Evolutionary conservation across 352 stramenopile genomes (phyloP).

Genomic region (Phytophthora hibernalis): DNA sequence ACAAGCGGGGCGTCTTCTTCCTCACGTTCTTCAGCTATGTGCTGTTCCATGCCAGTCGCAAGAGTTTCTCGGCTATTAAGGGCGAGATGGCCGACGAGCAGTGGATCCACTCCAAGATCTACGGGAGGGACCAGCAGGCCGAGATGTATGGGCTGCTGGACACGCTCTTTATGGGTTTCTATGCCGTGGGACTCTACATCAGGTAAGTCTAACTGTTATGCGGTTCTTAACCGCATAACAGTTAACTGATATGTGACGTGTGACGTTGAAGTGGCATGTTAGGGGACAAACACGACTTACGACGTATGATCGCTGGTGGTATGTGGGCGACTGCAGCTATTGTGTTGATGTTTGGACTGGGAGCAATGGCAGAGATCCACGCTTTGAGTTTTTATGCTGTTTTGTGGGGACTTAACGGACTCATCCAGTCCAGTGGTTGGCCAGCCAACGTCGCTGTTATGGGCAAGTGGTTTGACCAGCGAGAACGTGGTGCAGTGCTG

Average conservation of each 20-base stretch:
- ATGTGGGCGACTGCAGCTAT: constrained; percentile 75
- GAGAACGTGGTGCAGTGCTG: constrained; percentile 88
- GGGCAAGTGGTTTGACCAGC: constrained; percentile 93
- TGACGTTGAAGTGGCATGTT: constrained; percentile 59
- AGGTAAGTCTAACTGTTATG: constrained; percentile 27
- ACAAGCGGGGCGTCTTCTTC: constrained; percentile 68
- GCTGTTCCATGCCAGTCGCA: constrained; percentile 77
- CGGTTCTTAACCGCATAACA: constrained; percentile 2
- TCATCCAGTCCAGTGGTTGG: constrained; percentile 86
- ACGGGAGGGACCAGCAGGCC: constrained; percentile 64
- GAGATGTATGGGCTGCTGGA: constrained; percentile 86
- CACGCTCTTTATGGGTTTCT: constrained; percentile 85
- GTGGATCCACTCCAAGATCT: constrained; percentile 77
- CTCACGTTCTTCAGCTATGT: constrained; percentile 88
- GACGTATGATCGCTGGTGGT: constrained; percentile 69
- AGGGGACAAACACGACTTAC: constrained; percentile 73
- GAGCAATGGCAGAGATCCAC: constrained; percentile 64
- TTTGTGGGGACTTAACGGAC: constrained; percentile 78
- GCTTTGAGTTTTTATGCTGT: constrained; percentile 74
- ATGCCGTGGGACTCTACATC: constrained; percentile 75
- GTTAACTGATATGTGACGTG: constrained; percentile 27
- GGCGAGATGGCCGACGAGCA: constrained; percentile 80
- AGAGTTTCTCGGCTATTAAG: constrained; percentile 87
- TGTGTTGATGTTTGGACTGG: constrained; percentile 70
- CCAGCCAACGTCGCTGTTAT: constrained; percentile 83